These are phyloP conservation scores for Chytridiales sp. DNA, from an alignment of 371 early-diverging fungal genomes.

Conservation along the genomic window DNA sequence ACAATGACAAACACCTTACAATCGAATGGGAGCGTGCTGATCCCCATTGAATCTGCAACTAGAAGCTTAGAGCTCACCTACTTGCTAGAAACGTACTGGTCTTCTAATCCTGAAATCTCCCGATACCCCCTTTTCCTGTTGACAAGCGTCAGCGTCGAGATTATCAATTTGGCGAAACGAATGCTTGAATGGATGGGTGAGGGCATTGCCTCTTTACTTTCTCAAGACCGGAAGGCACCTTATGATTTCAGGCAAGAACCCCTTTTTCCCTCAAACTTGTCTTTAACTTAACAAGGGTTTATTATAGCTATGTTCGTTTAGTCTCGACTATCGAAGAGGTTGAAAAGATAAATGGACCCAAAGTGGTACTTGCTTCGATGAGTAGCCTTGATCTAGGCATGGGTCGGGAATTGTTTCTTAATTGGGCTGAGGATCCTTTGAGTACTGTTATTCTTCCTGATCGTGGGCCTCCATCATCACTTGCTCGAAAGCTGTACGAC, in stretches of 20 bases:
- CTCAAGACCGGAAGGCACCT: slow-evolving; percentile 73
- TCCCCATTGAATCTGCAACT: slow-evolving; percentile 88
- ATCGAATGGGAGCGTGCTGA: slow-evolving; percentile 75
- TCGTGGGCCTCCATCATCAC: slow-evolving; percentile 68
- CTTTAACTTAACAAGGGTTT: slow-evolving; percentile 6
- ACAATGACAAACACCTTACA: slow-evolving; percentile 63
- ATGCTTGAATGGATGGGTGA: slow-evolving; percentile 97
- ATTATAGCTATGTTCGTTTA: slow-evolving; percentile 50
- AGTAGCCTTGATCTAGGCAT: slow-evolving; percentile 78
- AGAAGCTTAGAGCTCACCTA: slow-evolving; percentile 92
- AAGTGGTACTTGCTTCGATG: slow-evolving; percentile 81
- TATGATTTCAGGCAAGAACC: slow-evolving; percentile 78
- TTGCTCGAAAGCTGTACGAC: slow-evolving; percentile 70
- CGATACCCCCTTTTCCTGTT: slow-evolving; percentile 75
- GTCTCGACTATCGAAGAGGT: slow-evolving; percentile 72
- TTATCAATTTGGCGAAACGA: slow-evolving; percentile 78
- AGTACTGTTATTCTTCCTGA: slow-evolving; percentile 80
- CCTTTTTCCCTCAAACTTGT: slow-evolving; percentile 7
- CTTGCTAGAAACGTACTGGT: slow-evolving; percentile 85
- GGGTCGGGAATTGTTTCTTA: slow-evolving; percentile 72
- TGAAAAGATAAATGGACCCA: slow-evolving; percentile 64
- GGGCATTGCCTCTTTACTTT: slow-evolving; percentile 67
- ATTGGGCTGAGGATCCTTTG: slow-evolving; percentile 56
- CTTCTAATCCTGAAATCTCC: slow-evolving; percentile 48
- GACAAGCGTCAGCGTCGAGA: slow-evolving; percentile 70